These are phyloP conservation scores for Bipolaris oryzae DNA, from an alignment of 2,329 filamentous ascomycete genomes.

Conservation along the genomic window DNA sequence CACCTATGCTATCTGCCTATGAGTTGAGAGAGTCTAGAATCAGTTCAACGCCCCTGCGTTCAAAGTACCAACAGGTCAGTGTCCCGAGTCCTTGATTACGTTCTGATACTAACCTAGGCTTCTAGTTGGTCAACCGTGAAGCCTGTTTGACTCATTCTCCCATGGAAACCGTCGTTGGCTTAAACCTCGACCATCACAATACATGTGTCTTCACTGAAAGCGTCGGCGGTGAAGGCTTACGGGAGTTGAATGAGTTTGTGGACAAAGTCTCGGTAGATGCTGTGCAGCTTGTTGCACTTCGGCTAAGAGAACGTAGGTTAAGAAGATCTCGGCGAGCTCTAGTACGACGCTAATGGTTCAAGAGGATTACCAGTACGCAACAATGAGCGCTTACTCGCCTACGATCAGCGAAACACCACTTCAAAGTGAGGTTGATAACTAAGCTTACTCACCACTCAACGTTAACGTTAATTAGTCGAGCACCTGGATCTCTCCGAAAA, in stretches of 20 bases:
- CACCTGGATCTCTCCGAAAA: neutral
- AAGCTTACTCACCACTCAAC: neutral
- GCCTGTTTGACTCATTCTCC: too few species aligned
- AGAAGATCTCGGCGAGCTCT: neutral
- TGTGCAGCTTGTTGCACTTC: conserved; percentile 2
- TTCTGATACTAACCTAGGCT: too few species aligned
- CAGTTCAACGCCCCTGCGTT: too few species aligned
- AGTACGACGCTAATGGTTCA: neutral
- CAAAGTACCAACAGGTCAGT: too few species aligned
- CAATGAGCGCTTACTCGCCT: conserved; percentile 9
- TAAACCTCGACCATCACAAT: too few species aligned
- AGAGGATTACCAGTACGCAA: conserved; percentile 7
- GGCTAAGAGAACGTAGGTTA: neutral
- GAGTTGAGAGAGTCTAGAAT: neutral
- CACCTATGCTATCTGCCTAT: conserved; percentile 1
- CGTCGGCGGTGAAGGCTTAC: too few species aligned
- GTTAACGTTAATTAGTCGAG: neutral
- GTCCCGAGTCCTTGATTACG: too few species aligned
- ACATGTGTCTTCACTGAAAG: too few species aligned
- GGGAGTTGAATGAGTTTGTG: too few species aligned
- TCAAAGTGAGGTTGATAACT: conserved; percentile 2
- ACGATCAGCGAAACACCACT: conserved; percentile 4
- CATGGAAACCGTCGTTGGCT: too few species aligned
- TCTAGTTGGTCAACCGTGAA: too few species aligned
- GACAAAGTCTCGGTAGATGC: neutral